Evolutionary conservation across 1,284 basidiomycete species (phyloP), one percentile per base, ranked within the genome.

Genomic region (Ceratobasidium sp.): DNA sequence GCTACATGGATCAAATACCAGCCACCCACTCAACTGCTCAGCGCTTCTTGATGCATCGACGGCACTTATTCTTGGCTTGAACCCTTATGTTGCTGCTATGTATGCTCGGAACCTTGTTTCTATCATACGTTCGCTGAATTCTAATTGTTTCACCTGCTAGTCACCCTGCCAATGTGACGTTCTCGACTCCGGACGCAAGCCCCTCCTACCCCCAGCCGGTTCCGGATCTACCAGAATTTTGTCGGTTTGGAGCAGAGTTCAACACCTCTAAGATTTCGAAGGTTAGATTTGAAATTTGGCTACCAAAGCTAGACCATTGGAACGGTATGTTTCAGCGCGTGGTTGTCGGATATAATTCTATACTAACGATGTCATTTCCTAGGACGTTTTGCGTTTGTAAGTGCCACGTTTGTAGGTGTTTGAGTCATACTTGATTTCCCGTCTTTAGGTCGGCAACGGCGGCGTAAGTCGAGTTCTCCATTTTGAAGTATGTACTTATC

Each of bases 371-470:
- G 4, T 11, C 23, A 38, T 57, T 16, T 18, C 30, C 9, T 59
- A 71, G 69, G 69, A 26, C 57, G 69, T 5, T 71, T 71, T 32
- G 69, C 69, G n/a, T 61, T 61, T 26, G 69, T 71, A 41, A 71
- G 69, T 44, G 7, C 18, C 21, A 16, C 47, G 21, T 21, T 7
- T 16, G 14, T 30, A 35, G 18, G 69, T 44, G 54, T 54, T 3
- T 54, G 67, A 6, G 67, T 54, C 35, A 70, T 58, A 23, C 30
- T 70, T 70, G 38, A 43, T 58, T 32, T 70, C 58, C 41, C 67
- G 59, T 21, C 4, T 28, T 41, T 16, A 71, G 69, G 57, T 71
- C 38, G 69, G 69, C n/a, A 71, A 71, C 43, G 69, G 69, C 28
- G 69, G 69, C 4, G 69, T 71, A 52, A 59, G 69, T 41, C 4